These are phyloP conservation scores for Alternaria sp. DNA, from an alignment of 2,329 filamentous ascomycete species.

Conservation along the genomic window DNA sequence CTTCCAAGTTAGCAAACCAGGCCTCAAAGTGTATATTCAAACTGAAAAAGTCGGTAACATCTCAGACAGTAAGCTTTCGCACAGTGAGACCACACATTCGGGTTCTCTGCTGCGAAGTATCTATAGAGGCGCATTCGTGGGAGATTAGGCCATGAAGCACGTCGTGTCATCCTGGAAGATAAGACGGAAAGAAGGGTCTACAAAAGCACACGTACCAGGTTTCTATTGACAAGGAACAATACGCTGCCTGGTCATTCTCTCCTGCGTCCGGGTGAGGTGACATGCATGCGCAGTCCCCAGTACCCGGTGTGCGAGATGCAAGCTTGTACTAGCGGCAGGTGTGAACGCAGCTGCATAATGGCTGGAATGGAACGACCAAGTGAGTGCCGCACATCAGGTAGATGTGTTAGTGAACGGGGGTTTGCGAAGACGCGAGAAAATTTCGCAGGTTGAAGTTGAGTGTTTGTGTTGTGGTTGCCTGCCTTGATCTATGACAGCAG, in stretches of 20 bases:
- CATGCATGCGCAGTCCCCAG: neutral
- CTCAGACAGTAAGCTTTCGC: slow-evolving; percentile 11
- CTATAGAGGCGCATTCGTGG: slow-evolving; percentile 3
- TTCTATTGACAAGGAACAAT: neutral
- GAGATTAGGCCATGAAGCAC: slow-evolving; percentile 2
- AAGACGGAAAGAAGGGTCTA: neutral
- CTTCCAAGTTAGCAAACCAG: neutral
- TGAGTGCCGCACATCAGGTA: neutral
- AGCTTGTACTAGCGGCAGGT: neutral
- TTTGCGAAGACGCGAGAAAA: neutral
- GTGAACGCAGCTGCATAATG: neutral
- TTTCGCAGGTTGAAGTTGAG: neutral
- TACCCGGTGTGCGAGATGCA: neutral
- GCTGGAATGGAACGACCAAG: neutral
- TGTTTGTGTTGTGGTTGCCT: neutral
- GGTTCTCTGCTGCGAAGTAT: slow-evolving; percentile 14
- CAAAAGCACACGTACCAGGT: neutral
- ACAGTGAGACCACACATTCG: slow-evolving; percentile 8
- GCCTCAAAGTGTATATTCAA: too few species aligned
- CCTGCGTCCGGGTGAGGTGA: neutral
- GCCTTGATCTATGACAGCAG: neutral
- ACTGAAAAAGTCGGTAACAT: neutral
- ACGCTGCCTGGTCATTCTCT: neutral
- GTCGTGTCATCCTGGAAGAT: neutral
- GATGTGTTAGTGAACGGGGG: neutral